phyloP scores from a whole-genome alignment of 2,329 filamentous ascomycete species.

The Blastomyces percursus region DNA sequence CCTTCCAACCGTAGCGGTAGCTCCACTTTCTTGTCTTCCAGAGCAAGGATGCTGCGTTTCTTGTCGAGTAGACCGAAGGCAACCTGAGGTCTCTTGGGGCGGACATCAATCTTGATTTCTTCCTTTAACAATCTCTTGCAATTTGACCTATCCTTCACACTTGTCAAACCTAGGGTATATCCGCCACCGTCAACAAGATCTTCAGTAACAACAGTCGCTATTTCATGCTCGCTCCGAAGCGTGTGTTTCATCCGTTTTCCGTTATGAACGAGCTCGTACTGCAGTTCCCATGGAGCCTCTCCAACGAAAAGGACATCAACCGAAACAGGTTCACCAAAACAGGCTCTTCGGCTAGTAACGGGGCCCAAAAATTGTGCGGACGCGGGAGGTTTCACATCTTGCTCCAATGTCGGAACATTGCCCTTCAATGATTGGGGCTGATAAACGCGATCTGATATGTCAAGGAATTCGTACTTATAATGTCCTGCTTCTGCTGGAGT shows the following conservation, averaged over 20 bases:
- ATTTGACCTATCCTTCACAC: slow-evolving; percentile 71
- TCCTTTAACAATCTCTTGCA: slow-evolving; percentile 82
- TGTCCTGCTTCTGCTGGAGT: slow-evolving; percentile 69
- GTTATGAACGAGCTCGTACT: slow-evolving; percentile 87
- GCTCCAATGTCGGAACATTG: slow-evolving; percentile 57
- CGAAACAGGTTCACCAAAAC: slow-evolving; percentile 69
- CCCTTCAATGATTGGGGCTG: slow-evolving; percentile 52
- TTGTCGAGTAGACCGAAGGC: slow-evolving; percentile 79
- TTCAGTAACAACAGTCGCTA: slow-evolving; percentile 64
- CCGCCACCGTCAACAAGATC: slow-evolving; percentile 71
- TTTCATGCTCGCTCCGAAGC: slow-evolving; percentile 50
- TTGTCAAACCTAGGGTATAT: slow-evolving; percentile 75
- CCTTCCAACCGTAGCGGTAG: slow-evolving; percentile 79
- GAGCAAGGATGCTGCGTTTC: slow-evolving; percentile 59
- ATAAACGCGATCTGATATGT: slow-evolving; percentile 76
- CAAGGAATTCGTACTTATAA: slow-evolving; percentile 76
- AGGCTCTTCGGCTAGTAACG: slow-evolving; percentile 51
- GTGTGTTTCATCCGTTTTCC: slow-evolving; percentile 67
- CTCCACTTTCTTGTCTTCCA: slow-evolving; percentile 63
- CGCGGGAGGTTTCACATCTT: slow-evolving; percentile 87
- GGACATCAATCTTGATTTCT: slow-evolving; percentile 72
- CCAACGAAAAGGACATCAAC: slow-evolving; percentile 67
- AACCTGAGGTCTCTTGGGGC: slow-evolving; percentile 76
- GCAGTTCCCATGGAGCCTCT: slow-evolving; percentile 75
- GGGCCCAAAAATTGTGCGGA: slow-evolving; percentile 58